Percentiles rank a stretch among this genome's conserved stretches.
Evolutionary conservation across 352 stramenopile genomes (phyloP).

Genomic region (Pythium dissotocum): DNA sequence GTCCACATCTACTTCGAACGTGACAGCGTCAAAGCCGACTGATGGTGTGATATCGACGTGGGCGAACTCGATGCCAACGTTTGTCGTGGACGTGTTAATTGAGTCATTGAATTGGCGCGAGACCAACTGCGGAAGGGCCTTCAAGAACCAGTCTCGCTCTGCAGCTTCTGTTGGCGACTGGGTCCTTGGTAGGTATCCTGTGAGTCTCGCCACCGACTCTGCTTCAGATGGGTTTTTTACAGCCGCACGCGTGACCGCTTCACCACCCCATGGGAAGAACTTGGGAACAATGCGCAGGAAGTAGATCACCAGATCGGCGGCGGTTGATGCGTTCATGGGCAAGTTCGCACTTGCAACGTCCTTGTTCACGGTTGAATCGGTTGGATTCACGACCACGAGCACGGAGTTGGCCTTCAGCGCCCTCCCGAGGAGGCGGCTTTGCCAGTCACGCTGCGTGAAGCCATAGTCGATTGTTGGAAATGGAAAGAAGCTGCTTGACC

Average conservation of each 20-base stretch:
- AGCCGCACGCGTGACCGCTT: too few relatives aligned
- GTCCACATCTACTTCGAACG: conserved; percentile 19
- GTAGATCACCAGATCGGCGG: conserved; percentile 19
- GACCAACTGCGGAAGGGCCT: not conserved
- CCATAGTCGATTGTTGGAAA: conserved; percentile 7
- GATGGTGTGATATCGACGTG: conserved; percentile 1
- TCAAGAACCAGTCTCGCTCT: not conserved
- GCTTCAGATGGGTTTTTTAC: too few relatives aligned
- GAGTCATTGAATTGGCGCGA: conserved; percentile 12
- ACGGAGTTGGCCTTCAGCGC: not conserved
- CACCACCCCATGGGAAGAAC: not conserved
- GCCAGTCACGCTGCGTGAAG: conserved; percentile 13
- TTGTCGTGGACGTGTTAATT: not conserved
- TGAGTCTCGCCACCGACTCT: not conserved
- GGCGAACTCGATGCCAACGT: conserved; percentile 14
- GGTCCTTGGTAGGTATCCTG: too few relatives aligned
- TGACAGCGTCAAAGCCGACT: conserved; percentile 22
- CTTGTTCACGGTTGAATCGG: too few relatives aligned
- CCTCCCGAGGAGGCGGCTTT: not conserved
- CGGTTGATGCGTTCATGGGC: conserved; percentile 24
- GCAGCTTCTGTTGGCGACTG: too few relatives aligned
- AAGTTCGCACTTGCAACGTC: not conserved
- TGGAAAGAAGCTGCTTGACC: too few relatives aligned
- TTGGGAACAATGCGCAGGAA: not conserved
- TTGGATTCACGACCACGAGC: conserved; percentile 3